Evolutionary conservation across 352 stramenopile genomes (phyloP), one percentile per base, ranked within the genome.

Genomic region (Pythium oligandrum): DNA sequence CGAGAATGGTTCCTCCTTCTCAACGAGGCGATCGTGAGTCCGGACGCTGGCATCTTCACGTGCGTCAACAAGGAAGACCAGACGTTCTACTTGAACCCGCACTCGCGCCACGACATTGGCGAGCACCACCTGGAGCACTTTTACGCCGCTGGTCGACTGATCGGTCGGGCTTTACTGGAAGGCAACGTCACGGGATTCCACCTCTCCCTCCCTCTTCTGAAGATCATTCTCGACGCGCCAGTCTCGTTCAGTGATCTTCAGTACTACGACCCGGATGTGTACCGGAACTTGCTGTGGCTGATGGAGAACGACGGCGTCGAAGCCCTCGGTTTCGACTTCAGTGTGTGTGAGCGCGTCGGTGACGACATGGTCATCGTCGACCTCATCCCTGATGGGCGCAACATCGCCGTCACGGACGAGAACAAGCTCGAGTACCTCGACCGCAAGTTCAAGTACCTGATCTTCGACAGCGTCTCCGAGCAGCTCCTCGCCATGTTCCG

Each of bases 341-440:
- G 10, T 9, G 26, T 48, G 8, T 32, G n/a, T 33, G 3, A 32
- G 34, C 8, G 33, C 32, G 33, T 37, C 12, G 47, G 32, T 31
- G 32, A 17, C 6, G 32, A 35, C 9, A 38, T 7, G 5, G 32
- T 17, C 38, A 55, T 72, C n/a, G 56, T 86, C 10, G 78, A 86
- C 36, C 54, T 89, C 35, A 66, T 87, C 36, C 73, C 73, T 1
- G 69, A 74, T 37, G 78, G 78, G 7, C 68, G 65, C 4, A 44
- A 75, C 37, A 66, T 98, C 12, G 58, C 78, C 12, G 90, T 99
- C 4, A 98, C 86, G 3, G 94, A 97, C 46, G 82, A 91, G 37
- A 99, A 98, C 75, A 90, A 98, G 55, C 74, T 78, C 3, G 75
- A 97, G 69, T 99, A 95, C 59, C 53, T 98, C 8, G 78, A 97